phyloP scores from a whole-genome alignment of 2,329 filamentous ascomycete species.

The Colletotrichum kahawae region DNA sequence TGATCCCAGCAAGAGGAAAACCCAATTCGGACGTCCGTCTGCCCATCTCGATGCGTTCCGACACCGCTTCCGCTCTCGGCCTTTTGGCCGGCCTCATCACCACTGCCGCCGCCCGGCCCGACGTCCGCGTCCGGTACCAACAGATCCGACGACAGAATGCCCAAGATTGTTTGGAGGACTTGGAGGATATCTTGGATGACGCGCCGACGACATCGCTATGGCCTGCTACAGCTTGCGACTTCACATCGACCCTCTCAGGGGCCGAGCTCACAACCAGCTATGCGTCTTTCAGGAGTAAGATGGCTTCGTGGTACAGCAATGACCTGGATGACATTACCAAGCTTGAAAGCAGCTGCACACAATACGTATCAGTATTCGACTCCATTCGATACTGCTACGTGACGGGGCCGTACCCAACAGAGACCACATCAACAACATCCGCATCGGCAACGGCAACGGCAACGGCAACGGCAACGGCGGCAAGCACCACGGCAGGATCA shows the following conservation, averaged over 20 bases:
- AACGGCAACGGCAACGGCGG: too few relatives aligned
- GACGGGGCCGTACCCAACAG: background rate
- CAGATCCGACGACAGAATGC: conserved; percentile 2
- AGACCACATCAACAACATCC: background rate
- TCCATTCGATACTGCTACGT: conserved; percentile 16
- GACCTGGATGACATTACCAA: conserved; percentile 14
- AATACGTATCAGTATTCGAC: background rate
- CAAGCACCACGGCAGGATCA: background rate
- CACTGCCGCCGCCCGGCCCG: background rate
- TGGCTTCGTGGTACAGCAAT: conserved; percentile 17
- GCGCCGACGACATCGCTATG: conserved; percentile 6
- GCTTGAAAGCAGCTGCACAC: conserved; percentile 11
- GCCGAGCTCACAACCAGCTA: conserved; percentile 7
- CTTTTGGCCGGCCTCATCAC: background rate
- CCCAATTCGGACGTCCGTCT: background rate
- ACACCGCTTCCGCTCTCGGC: background rate
- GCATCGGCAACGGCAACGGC: background rate
- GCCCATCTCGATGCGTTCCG: background rate
- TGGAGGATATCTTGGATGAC: conserved; percentile 9
- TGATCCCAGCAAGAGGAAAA: background rate
- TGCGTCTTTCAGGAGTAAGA: background rate
- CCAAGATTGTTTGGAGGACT: conserved; percentile 2
- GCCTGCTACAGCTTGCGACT: conserved; percentile 14
- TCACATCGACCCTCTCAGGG: conserved; percentile 14
- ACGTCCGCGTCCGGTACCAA: background rate